A percentile compares a stretch with the other conserved stretches of the same genome.
Evolutionary conservation across 495 filamentous ascomycete genomes (phyloP).

Genomic region (Tuber brumale): DNA sequence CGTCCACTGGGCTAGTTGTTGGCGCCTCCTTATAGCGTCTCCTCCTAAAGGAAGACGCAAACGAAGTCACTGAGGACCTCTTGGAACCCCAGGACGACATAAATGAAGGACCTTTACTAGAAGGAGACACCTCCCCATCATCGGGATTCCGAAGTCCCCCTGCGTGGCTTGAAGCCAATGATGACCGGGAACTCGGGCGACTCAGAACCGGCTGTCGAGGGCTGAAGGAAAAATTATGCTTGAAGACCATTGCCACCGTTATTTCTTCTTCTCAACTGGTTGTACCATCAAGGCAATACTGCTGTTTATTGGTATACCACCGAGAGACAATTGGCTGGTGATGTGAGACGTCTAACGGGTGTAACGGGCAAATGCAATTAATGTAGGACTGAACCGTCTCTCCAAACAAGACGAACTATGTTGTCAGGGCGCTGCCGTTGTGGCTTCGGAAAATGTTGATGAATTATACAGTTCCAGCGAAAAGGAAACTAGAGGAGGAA

Average conservation of each 20-base stretch:
- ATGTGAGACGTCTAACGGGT: slow-evolving; percentile 9
- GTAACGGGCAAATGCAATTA: slow-evolving; percentile 5
- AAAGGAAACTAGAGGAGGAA: slow-evolving; percentile 3
- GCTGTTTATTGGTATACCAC: slow-evolving; percentile 6
- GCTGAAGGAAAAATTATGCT: slow-evolving; percentile 33
- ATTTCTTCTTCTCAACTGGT: slow-evolving; percentile 19
- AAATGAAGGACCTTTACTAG: slow-evolving; percentile 26
- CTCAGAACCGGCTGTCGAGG: slow-evolving; percentile 22
- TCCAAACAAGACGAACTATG: background rate
- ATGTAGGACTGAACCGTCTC: slow-evolving; percentile 8
- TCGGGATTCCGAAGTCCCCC: slow-evolving; percentile 15
- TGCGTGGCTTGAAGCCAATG: slow-evolving; percentile 25
- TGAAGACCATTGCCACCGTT: slow-evolving; percentile 29
- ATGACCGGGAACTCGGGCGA: slow-evolving; percentile 21
- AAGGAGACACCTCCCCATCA: slow-evolving; percentile 30
- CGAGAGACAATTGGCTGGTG: background rate
- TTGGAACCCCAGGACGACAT: slow-evolving; percentile 33
- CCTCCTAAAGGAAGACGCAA: slow-evolving; percentile 25
- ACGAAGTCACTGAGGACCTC: slow-evolving; percentile 31
- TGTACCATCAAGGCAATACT: slow-evolving; percentile 20
- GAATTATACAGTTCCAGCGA: slow-evolving; percentile 7
- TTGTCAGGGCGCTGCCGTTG: slow-evolving; percentile 12
- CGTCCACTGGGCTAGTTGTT: slow-evolving; percentile 8
- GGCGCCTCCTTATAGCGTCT: slow-evolving; percentile 13
- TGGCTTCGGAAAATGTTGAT: slow-evolving; percentile 12